phyloP scores from a whole-genome alignment of 2,329 filamentous ascomycete species.

The Pseudofabraea citricarpa region DNA sequence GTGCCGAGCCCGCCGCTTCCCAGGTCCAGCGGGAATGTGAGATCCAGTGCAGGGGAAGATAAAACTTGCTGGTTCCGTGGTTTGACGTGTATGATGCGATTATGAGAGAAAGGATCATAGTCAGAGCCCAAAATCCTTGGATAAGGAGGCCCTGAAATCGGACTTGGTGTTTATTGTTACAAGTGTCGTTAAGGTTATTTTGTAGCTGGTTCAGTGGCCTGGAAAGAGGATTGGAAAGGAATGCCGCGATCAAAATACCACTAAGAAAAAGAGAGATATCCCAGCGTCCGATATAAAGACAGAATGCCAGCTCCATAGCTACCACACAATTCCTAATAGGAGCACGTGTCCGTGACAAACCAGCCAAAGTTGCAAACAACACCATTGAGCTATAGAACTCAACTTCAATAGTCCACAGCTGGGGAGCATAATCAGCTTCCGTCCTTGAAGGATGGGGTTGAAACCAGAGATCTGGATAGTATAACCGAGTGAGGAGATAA shows the following conservation, averaged over 20 bases:
- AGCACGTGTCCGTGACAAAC: neutral
- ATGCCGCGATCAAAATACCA: constrained; percentile 37
- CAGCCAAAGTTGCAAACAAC: constrained; percentile 5
- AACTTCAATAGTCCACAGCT: constrained; percentile 9
- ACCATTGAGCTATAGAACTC: constrained; percentile 5
- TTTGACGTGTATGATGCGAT: neutral
- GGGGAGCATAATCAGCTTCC: constrained; percentile 14
- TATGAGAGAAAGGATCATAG: neutral
- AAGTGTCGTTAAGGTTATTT: neutral
- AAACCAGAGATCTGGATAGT: too few relatives aligned
- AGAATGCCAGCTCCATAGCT: constrained; percentile 4
- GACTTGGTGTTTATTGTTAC: neutral
- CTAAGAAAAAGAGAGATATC: constrained; percentile 10
- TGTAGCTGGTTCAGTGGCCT: neutral
- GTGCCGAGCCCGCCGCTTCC: neutral
- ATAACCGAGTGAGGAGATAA: neutral
- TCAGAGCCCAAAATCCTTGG: neutral
- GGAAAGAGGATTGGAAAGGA: constrained; percentile 4
- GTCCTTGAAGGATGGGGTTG: constrained; percentile 21
- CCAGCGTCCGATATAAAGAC: constrained; percentile 1
- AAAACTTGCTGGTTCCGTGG: neutral
- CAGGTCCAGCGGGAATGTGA: neutral
- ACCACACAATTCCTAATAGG: neutral
- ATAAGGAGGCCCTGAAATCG: neutral
- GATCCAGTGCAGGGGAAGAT: neutral